Evolutionary conservation across 805 yeast species (phyloP).

Genomic region (Metschnikowia picachoensis): DNA sequence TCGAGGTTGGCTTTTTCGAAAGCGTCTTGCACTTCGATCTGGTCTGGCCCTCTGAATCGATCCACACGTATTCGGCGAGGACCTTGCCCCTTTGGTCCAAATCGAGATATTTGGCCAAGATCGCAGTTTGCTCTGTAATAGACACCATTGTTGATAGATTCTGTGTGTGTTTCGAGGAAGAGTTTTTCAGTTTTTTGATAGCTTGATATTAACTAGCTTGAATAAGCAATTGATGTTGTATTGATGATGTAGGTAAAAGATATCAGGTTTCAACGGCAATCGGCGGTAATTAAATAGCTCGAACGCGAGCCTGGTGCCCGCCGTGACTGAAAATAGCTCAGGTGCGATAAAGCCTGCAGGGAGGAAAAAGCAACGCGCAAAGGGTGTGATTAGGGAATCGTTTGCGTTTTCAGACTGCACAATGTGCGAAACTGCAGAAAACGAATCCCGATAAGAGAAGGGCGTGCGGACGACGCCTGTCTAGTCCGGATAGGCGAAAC

Average conservation of each 20-base stretch:
- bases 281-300: conserved; percentile 3
- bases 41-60: conserved; percentile 84
- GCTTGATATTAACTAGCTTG: background rate
- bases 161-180: background rate
- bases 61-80: conserved; percentile 97
- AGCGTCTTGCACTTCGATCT: conserved; percentile 95
- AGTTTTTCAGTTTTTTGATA: background rate
- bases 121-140: conserved; percentile 66
- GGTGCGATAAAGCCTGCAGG: conserved; percentile 9
- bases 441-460: conserved; percentile 7
- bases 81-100: conserved; percentile 83
- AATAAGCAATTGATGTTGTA: background rate
- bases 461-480: conserved; percentile 2
- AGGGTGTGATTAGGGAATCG: conserved; percentile 6
- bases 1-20: conserved; percentile 56
- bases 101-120: conserved; percentile 76
- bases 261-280: background rate
- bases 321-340: background rate
- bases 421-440: conserved; percentile 1
- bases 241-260: background rate
- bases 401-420: background rate
- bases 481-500: conserved; percentile 6
- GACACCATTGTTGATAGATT: conserved; percentile 26
- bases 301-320: background rate
- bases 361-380: conserved; percentile 13